These are phyloP conservation scores for Neofusicoccum sp. DNA, from an alignment of 2,329 filamentous ascomycete species.

Conservation along the genomic window DNA sequence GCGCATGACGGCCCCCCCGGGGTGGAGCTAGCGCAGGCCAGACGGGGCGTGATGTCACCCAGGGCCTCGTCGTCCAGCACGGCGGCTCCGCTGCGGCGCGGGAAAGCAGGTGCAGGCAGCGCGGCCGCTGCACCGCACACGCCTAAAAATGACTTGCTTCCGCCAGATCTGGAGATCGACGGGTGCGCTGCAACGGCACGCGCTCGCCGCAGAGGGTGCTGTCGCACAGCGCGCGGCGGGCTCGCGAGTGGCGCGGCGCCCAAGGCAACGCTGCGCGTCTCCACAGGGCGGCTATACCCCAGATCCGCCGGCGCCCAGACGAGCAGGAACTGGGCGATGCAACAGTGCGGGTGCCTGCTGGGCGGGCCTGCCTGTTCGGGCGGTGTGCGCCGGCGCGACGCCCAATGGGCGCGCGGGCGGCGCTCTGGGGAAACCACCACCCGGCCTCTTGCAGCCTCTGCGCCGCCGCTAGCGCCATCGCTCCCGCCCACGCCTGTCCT, in stretches of 20 bases:
- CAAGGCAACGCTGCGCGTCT: neutral
- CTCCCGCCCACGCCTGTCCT: neutral
- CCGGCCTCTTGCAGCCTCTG: neutral
- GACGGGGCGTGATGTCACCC: neutral
- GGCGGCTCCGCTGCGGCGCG: neutral
- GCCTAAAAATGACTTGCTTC: neutral
- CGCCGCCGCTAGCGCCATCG: neutral
- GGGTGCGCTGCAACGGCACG: neutral
- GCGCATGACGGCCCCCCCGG: neutral
- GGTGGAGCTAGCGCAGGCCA: neutral
- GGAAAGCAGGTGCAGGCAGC: neutral
- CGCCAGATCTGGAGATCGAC: neutral
- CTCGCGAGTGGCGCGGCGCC: neutral
- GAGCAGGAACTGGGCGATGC: neutral
- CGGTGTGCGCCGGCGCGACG: neutral
- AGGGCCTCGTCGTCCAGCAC: neutral
- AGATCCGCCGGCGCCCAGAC: conserved; percentile 4
- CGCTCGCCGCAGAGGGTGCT: neutral
- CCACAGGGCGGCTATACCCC: conserved; percentile 12
- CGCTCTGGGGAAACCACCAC: conserved; percentile 5
- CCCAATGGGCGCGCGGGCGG: neutral
- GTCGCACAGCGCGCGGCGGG: neutral
- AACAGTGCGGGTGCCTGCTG: neutral
- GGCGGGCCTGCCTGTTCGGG: neutral
- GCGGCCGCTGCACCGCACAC: neutral